Evolutionary conservation across 192 early-diverging fungal species (phyloP).

Genomic region (Coemansia sp.): DNA sequence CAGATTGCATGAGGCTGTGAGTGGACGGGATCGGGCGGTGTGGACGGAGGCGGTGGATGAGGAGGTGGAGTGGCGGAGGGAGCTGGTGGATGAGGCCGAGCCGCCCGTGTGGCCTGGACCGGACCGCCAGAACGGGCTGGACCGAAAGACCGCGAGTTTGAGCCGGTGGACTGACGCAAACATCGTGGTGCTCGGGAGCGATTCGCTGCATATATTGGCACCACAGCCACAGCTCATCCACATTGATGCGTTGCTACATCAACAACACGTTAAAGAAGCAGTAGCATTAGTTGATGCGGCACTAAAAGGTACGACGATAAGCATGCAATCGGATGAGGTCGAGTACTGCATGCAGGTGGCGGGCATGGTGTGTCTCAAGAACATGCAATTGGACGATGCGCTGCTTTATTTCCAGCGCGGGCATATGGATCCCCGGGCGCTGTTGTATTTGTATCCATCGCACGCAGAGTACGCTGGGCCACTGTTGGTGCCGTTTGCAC

Average conservation of each 20-base stretch:
- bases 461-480: conserved; percentile 24
- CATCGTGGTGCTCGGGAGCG: conserved; percentile 14
- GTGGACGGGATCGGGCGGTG: conserved; percentile 1
- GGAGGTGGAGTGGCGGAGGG: conserved; percentile 18
- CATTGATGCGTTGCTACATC: conserved; percentile 18
- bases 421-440: conserved; percentile 36
- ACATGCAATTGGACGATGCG: conserved; percentile 42
- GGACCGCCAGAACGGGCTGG: no score
- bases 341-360: conserved; percentile 46
- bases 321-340: conserved; percentile 11
- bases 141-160: conserved; percentile 7
- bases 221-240: conserved; percentile 24
- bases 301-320: not conserved
- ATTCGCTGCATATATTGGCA: conserved; percentile 26
- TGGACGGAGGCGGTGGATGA: conserved; percentile 16
- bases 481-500: conserved; percentile 35
- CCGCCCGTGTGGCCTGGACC: not conserved
- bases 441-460: conserved; percentile 42
- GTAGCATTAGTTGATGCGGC: conserved; percentile 25
- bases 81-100: conserved; percentile 15
- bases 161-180: conserved; percentile 13
- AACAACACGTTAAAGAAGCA: conserved; percentile 38
- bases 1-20: not conserved
- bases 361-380: conserved; percentile 24
- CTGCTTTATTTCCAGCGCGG: conserved; percentile 39